Conservation (phyloP, 2,329 filamentous ascomycete species). For the Teratosphaeria gauchensis region DNA sequence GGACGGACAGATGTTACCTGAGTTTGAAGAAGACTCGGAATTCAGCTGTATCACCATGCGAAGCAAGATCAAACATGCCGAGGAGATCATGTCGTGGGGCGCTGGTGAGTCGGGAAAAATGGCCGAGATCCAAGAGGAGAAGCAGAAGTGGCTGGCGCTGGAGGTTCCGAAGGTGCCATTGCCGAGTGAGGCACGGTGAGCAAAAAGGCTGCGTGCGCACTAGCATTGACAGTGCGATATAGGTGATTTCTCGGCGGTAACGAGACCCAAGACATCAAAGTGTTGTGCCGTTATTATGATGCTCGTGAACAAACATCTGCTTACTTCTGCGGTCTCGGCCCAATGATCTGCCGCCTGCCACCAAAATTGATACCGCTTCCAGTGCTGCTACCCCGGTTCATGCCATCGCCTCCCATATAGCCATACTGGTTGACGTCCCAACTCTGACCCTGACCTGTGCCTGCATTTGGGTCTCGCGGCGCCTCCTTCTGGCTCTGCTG, state of each 20-base stretch:
- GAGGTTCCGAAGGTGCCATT: background rate
- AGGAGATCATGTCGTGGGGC: slow-evolving; percentile 2
- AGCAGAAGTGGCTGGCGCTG: background rate
- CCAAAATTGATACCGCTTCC: slow-evolving; percentile 55
- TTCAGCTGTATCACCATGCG: background rate
- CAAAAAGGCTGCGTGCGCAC: background rate
- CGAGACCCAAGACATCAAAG: background rate
- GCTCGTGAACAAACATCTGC: background rate
- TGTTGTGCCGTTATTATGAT: background rate
- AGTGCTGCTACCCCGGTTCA: slow-evolving; percentile 53
- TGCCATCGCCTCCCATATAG: slow-evolving; percentile 64
- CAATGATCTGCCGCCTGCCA: slow-evolving; percentile 67
- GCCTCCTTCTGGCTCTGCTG: slow-evolving; percentile 56
- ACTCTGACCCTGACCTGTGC: slow-evolving; percentile 56
- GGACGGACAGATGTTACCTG: slow-evolving; percentile 1
- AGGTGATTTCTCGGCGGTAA: background rate
- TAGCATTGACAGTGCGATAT: background rate
- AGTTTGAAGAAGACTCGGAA: slow-evolving; percentile 4
- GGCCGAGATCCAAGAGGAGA: background rate
- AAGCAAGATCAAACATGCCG: background rate
- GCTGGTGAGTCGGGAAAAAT: background rate
- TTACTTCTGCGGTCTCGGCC: slow-evolving; percentile 42
- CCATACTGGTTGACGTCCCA: slow-evolving; percentile 75
- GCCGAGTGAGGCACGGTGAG: background rate
- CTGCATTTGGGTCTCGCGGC: slow-evolving; percentile 46